Conservation (phyloP, 805 yeast genomes). For the Ogataea ramenticola region DNA sequence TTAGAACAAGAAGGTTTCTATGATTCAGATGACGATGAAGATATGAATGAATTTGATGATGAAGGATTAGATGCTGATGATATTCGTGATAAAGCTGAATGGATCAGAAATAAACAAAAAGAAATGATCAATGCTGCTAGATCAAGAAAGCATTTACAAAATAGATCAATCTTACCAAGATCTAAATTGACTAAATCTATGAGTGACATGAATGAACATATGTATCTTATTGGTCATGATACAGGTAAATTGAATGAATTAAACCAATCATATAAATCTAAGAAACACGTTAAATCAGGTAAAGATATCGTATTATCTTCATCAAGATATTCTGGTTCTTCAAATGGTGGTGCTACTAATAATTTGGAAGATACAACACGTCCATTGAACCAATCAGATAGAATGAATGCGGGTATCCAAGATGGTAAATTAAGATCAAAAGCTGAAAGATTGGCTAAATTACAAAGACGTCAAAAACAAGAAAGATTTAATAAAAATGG, state of each 20-base stretch:
- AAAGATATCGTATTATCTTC: slow-evolving; percentile 64
- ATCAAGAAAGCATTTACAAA: slow-evolving; percentile 78
- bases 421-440: slow-evolving; percentile 76
- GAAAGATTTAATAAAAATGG: slow-evolving; percentile 89
- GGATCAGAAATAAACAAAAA: slow-evolving; percentile 96
- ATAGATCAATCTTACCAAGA: slow-evolving; percentile 83
- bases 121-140: slow-evolving; percentile 86
- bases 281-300: slow-evolving; percentile 48
- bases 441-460: slow-evolving; percentile 80
- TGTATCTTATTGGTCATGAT: slow-evolving; percentile 88
- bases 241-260: slow-evolving; percentile 56
- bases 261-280: slow-evolving; percentile 20
- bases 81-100: slow-evolving; percentile 77
- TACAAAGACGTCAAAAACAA: slow-evolving; percentile 88
- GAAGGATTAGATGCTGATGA: slow-evolving; percentile 55
- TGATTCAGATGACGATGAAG: slow-evolving; percentile 67
- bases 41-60: slow-evolving; percentile 54
- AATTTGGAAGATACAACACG: slow-evolving; percentile 15
- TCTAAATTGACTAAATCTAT: slow-evolving; percentile 75
- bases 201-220: slow-evolving; percentile 78
- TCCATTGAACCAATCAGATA: slow-evolving; percentile 61
- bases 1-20: slow-evolving; percentile 93
- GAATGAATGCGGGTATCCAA: slow-evolving; percentile 79
- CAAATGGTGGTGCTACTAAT: slow-evolving; percentile 4
- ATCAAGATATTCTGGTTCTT: too few relatives aligned